phyloP scores from a whole-genome alignment of 139 green algal species.

The Ulvella scutata region DNA sequence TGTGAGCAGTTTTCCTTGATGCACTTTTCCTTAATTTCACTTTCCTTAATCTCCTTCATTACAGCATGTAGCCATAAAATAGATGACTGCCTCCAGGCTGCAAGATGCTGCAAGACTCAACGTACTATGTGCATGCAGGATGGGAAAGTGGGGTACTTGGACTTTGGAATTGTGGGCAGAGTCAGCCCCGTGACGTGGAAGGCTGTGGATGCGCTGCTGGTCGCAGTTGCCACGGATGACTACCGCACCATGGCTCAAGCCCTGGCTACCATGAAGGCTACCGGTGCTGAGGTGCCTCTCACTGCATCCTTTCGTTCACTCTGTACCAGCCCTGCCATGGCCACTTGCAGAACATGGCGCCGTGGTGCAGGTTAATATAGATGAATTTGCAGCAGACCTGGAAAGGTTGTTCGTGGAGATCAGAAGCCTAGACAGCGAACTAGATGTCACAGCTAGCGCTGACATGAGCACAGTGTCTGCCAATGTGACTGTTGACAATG shows the following conservation, averaged over 20 bases:
- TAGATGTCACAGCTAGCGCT: slow-evolving; percentile 12
- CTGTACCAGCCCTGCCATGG: too few species aligned
- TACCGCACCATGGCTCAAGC: slow-evolving; percentile 64
- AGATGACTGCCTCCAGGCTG: too few species aligned
- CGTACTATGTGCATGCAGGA: slow-evolving; percentile 19
- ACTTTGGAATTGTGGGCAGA: slow-evolving; percentile 90
- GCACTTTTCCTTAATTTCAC: too few species aligned
- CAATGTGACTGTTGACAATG: slow-evolving; percentile 54
- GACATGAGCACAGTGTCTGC: slow-evolving; percentile 20
- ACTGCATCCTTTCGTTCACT: not conserved
- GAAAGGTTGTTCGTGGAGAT: slow-evolving; percentile 34
- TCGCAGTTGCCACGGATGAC: slow-evolving; percentile 32
- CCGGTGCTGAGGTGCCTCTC: slow-evolving; percentile 36
- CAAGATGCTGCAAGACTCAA: too few species aligned
- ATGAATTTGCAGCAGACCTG: slow-evolving; percentile 54
- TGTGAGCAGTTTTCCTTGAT: too few species aligned
- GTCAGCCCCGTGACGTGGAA: slow-evolving; percentile 51
- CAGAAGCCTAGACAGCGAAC: slow-evolving; percentile 22
- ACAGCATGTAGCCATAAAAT: too few species aligned
- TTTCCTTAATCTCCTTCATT: too few species aligned
- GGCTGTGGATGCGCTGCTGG: slow-evolving; percentile 59
- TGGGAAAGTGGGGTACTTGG: slow-evolving; percentile 66
- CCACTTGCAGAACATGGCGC: not conserved
- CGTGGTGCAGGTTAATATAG: slow-evolving; percentile 20
- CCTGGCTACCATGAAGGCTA: slow-evolving; percentile 40